A percentile compares a stretch with the other conserved stretches of the same genome.
Evolutionary conservation across 305 asterid genomes (phyloP).

Genomic region (Solanum aculeatissimum): DNA sequence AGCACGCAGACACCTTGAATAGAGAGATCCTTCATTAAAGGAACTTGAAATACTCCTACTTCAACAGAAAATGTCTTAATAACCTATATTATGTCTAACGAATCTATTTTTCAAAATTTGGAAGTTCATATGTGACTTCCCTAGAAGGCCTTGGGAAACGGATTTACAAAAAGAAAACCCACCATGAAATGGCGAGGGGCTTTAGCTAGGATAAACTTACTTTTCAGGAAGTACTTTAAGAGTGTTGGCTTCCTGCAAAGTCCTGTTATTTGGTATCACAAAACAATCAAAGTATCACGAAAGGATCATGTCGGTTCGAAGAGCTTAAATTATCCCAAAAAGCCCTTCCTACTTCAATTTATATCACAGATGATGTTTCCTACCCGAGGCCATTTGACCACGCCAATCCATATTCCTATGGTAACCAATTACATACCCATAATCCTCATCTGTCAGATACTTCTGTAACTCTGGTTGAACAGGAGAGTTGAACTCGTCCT

Average conservation of each 20-base stretch:
- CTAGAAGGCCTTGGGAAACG: background rate
- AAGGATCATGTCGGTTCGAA: background rate
- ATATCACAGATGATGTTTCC: background rate
- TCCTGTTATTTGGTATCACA: slow-evolving; percentile 6
- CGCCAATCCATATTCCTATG: background rate
- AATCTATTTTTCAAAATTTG: background rate
- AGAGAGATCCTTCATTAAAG: background rate
- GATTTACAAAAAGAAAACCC: background rate
- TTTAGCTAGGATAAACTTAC: slow-evolving; percentile 6
- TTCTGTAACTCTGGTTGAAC: slow-evolving; percentile 71
- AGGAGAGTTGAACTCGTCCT: slow-evolving; percentile 77
- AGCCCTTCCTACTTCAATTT: slow-evolving; percentile 1
- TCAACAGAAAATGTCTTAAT: background rate
- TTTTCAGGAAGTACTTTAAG: slow-evolving; percentile 11
- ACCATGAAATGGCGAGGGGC: slow-evolving; percentile 1
- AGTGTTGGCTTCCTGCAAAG: slow-evolving; percentile 7
- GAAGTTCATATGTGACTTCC: background rate
- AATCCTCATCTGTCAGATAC: slow-evolving; percentile 78
- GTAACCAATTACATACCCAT: slow-evolving; percentile 34
- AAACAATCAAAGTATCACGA: slow-evolving; percentile 8
- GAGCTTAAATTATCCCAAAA: background rate
- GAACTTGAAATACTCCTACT: background rate
- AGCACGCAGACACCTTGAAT: background rate
- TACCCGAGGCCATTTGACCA: background rate
- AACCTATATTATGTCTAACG: background rate